Conservation (phyloP, 140 eudicot genomes). For the Stevia rebaudiana region DNA sequence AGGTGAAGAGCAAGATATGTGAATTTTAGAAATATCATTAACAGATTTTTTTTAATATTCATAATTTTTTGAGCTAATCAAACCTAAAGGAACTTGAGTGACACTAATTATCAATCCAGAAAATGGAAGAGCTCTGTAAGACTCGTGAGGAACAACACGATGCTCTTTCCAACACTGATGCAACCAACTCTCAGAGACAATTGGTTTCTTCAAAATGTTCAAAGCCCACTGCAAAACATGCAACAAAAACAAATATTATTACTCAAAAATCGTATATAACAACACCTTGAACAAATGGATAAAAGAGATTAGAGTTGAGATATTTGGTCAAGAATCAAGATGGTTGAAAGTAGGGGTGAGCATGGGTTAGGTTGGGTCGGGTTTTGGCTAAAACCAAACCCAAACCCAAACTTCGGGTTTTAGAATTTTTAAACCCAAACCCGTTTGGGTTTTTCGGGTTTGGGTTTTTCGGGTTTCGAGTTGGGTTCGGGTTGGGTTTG, state of each 20-base stretch:
- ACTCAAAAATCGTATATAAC: conserved; percentile 10
- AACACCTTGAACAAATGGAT: not conserved
- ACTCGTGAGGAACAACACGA: conserved; percentile 85
- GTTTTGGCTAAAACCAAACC: no score
- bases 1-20: conserved; percentile 11
- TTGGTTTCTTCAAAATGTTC: conserved; percentile 69
- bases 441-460: no score
- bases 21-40: conserved; percentile 9
- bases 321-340: not conserved
- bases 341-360: no score
- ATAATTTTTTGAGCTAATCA: conserved; percentile 14
- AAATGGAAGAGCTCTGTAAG: conserved; percentile 84
- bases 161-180: conserved; percentile 97
- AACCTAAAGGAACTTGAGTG: conserved; percentile 78
- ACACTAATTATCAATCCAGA: conserved; percentile 76
- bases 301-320: not conserved
- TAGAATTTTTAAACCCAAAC: no score
- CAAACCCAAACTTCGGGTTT: no score
- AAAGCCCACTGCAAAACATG: conserved; percentile 72
- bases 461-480: no score
- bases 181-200: conserved; percentile 76
- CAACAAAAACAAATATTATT: conserved; percentile 8
- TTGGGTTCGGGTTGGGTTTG: no score
- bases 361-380: no score
- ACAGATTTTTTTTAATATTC: not conserved